These are phyloP conservation scores for Aeminium ludgeri DNA, from an alignment of 495 filamentous ascomycete genomes.

Conservation along the genomic window DNA sequence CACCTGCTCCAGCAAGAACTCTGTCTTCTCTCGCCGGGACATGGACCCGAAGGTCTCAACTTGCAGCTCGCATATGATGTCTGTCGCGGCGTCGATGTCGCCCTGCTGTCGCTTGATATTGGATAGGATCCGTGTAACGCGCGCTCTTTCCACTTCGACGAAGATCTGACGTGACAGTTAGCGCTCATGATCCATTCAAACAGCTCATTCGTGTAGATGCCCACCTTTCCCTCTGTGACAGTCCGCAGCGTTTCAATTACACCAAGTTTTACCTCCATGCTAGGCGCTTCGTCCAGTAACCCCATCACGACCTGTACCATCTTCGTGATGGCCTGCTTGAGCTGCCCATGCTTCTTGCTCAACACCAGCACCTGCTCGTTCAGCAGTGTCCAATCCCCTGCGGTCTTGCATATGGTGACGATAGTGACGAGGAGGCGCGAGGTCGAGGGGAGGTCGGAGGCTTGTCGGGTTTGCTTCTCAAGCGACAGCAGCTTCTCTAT, in stretches of 20 bases:
- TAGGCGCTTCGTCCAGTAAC: constrained; percentile 71
- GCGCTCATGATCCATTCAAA: not conserved
- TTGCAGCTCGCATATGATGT: constrained; percentile 90
- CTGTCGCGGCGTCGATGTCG: constrained; percentile 73
- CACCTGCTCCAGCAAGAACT: constrained; percentile 94
- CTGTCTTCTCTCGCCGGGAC: constrained; percentile 90
- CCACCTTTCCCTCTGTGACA: constrained; percentile 90
- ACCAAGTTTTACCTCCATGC: constrained; percentile 68
- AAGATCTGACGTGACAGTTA: too few relatives aligned
- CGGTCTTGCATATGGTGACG: constrained; percentile 84
- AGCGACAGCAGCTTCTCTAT: constrained; percentile 81
- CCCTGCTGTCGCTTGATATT: constrained; percentile 93
- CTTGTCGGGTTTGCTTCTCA: constrained; percentile 95
- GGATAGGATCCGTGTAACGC: constrained; percentile 83
- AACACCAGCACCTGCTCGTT: constrained; percentile 91
- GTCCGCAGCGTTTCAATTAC: constrained; percentile 90
- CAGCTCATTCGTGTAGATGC: constrained; percentile 7
- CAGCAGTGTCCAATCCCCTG: constrained; percentile 77
- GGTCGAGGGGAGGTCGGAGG: constrained; percentile 87
- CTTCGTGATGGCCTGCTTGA: constrained; percentile 95
- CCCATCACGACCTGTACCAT: constrained; percentile 96
- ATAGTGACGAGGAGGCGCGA: constrained; percentile 72
- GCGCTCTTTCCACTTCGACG: constrained; percentile 92
- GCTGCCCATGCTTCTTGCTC: constrained; percentile 98
- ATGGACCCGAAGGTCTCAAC: constrained; percentile 99